Base-by-base conservation (phyloP, 2,329 filamentous ascomycete species). In the Beauveria bassiana region DNA sequence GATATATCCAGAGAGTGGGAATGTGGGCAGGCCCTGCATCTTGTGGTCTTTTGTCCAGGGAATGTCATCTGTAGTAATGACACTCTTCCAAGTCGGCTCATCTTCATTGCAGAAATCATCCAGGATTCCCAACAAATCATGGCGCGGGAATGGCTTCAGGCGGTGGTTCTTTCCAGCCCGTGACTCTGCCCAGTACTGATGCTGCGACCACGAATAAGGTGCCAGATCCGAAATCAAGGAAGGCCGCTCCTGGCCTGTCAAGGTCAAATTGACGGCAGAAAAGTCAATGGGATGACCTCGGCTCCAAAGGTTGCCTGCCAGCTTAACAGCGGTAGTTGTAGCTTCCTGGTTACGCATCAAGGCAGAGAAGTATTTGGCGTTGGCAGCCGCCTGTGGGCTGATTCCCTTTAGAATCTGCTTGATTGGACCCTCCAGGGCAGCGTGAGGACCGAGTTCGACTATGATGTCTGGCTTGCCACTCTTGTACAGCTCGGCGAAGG, bases 31-130 rank as follows among this genome's bases (percentile, higher is more conserved):
- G 12, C 78, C 81, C 65, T 86, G 82, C 70, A 87, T 80, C 61
- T 73, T 73, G 71, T 86, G 85, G 65, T 86, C 80, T 50, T 80
- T 76, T 6, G 85, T 74, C 75, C 86, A 87, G 1, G 86, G 81
- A 0, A 81, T 66, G 61, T 82, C 78, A 45, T 80, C 77, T 1
- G 77, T 65, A 12, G 74, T 73, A 34, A 82, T 67, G 26, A 78
- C 73, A 62, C 80, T 81, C 43, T 79, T 73, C 80, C 80, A 83
- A 0, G 72, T 77, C 0, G 78, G 78, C 65, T 80, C 77, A 2
- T 76, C 64, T 10, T 78, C 76, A 53, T 71, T 79, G 16, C 73
- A 79, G 51, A 74, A 74, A 62, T 77, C 74, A 12, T 76, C 77
- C 26, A 77, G 66, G 1, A 74, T 70, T 5, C 81, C 81, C 2